Base-by-base conservation (phyloP, 2,329 filamentous ascomycete genomes). In the Penicillium sp. region DNA sequence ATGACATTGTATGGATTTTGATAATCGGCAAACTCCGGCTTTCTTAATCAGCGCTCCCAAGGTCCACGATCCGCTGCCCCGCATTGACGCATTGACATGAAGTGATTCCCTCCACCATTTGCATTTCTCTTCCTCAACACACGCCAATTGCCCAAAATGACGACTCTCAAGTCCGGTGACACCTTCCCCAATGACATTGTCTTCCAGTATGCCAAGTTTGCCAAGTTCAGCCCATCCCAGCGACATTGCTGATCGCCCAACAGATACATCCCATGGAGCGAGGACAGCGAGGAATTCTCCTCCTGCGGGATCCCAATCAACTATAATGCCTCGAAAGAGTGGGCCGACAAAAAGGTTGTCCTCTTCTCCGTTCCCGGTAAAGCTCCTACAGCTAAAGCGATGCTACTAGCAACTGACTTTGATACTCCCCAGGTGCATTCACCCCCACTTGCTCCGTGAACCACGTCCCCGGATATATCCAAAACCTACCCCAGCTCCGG, bases 371-470 rank as follows among this genome's bases (percentile, higher is more conserved):
- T 85, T 10, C 82, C 82, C 3, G 81, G 80, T 70, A 47, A 35
- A 61, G 57, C 13, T n/a, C n/a, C 8, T 13, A 4, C 6, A n/a
- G 6, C 6, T n/a, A 27, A 11, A 23, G 22, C 22, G 22, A 6
- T 23, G 11, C 6, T 23, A 6, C 11, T 6, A 11, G 22, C 22
- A 11, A 23, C 22, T 23, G 11, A 23, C 22, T 23, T 11, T 11
- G 22, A 23, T 23, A 23, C 11, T 11, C 11, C 11, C 10, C 26
- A 56, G 82, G 83, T 39, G 85, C 85, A 49, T 93, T 93, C 73
- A 93, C 86, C 20, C 86, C 86, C 6, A 84, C 84, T 52, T 94
- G 87, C 77, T 82, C 84, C 50, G 81, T 77, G 52, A 74, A 74
- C 62, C 87, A 93, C 69, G 69, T 93, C 37, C 83, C 85, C 33